Evolutionary conservation across 352 stramenopile genomes (phyloP), one percentile per base, ranked within the genome.

Genomic region (Phytophthora sp.): DNA sequence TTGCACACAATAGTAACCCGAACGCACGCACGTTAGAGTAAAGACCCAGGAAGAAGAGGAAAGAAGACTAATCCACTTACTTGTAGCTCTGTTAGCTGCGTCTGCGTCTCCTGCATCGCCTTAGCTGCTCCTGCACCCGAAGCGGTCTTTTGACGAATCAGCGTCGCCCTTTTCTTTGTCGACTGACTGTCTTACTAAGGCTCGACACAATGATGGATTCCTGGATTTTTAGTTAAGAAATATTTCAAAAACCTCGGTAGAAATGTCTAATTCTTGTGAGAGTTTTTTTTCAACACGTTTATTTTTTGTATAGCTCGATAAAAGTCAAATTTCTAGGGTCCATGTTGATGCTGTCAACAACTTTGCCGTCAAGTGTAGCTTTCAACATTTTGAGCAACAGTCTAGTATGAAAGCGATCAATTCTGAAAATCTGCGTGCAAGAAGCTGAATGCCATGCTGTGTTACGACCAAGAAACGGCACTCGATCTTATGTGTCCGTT

Each of bases 341-440:
- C n/a, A n/a, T n/a, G n/a, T n/a, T n/a, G n/a, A n/a, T n/a, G n/a
- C n/a, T n/a, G n/a, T n/a, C 31, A 59, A 59, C 6, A 23, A 24
- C 0, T 59, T 66, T 13, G 38, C 57, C 3, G 3, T 54, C 5
- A 6, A 28, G 18, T 43, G 23, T 9, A 39, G 38, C 1, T 54
- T 54, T 20, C 48, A 54, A 15, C 15, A 54, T 17, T 43, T 54
- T 18, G 57, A 54, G 11, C 21, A 54, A 1, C 39, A 59, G 11
- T 34, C 13, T 0, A 54, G 39, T 20, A 17, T 59, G 1, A 46
- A 66, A 10, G 2, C 20, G 1, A 60, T 42, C 1, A 59, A 66
- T n/a, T 54, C 23, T 23, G 48, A 48, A 59, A 60, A 32, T 60
- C 35, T 21, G 11, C 9, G 17, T 50, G 48, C 41, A 60, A 66